These are phyloP conservation scores for Aspergillus niger DNA, from an alignment of 2,329 filamentous ascomycete species.

Conservation along the genomic window DNA sequence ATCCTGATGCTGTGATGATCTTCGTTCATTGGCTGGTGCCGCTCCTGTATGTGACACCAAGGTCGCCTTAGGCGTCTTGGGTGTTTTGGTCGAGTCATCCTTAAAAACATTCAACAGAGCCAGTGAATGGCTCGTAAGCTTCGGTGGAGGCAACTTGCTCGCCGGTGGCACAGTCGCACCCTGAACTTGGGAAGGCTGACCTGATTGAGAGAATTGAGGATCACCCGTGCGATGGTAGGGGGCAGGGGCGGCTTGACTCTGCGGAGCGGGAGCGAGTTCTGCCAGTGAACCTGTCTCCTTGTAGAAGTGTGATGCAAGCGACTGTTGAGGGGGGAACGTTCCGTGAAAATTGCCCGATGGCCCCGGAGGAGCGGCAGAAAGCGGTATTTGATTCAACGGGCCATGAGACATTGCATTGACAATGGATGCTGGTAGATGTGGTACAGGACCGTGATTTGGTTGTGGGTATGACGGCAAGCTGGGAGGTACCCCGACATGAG, in stretches of 20 bases:
- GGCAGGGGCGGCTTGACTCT: conserved; percentile 31
- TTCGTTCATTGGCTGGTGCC: conserved; percentile 19
- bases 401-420: conserved; percentile 14
- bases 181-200: conserved; percentile 37
- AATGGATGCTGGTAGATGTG: conserved; percentile 16
- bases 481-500: conserved; percentile 27
- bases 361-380: conserved; percentile 20
- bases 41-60: conserved; percentile 21
- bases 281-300: conserved; percentile 22
- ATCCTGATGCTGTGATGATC: conserved; percentile 41
- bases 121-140: conserved; percentile 59
- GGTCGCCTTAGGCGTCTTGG: conserved; percentile 24
- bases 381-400: conserved; percentile 15
- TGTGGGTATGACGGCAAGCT: conserved; percentile 28
- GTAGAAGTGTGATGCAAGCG: conserved; percentile 23
- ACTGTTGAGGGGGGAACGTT: conserved; percentile 26
- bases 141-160: conserved; percentile 59
- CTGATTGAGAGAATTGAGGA: conserved; percentile 45
- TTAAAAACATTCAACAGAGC: conserved; percentile 63
- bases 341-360: conserved; percentile 22
- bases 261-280: conserved; percentile 14
- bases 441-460: conserved; percentile 18
- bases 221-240: conserved; percentile 53
- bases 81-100: conserved; percentile 30
- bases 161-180: conserved; percentile 57